Evolutionary conservation across 148 eudicot species (phyloP).

Genomic region (Simmondsia chinensis): DNA sequence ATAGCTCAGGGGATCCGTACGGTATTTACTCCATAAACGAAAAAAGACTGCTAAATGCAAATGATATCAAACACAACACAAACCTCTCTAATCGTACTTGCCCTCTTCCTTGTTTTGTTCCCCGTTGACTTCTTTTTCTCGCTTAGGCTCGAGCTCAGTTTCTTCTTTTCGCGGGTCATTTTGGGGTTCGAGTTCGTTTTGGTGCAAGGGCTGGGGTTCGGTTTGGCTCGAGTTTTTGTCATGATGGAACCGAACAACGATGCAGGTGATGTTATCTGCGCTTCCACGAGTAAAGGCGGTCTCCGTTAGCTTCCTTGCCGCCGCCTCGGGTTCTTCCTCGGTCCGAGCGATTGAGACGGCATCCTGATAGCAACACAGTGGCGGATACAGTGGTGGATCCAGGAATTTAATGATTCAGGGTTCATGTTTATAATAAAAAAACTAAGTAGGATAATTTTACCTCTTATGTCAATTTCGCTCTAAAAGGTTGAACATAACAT

Average conservation of each 20-base stretch:
- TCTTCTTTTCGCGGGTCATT: not conserved
- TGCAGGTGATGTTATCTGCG: constrained; percentile 92
- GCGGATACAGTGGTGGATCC: not conserved
- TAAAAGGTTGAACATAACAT: no score
- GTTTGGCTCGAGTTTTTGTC: constrained; percentile 17
- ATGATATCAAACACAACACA: no score
- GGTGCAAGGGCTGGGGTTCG: constrained; percentile 5
- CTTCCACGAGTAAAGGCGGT: constrained; percentile 90
- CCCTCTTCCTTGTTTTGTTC: not conserved
- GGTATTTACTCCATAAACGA: no score
- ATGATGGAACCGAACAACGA: constrained; percentile 74
- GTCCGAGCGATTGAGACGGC: constrained; percentile 71
- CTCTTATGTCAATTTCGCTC: no score
- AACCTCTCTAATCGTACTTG: no score
- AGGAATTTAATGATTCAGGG: no score
- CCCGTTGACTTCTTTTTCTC: not conserved
- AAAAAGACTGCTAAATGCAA: no score
- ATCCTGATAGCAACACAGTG: constrained; percentile 36
- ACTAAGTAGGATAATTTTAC: no score
- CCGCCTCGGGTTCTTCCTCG: constrained; percentile 79
- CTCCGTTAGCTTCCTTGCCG: constrained; percentile 82
- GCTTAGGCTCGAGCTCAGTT: not conserved
- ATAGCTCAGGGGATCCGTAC: no score
- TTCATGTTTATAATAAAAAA: no score
- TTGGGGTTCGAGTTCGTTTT: constrained; percentile 4